Base-by-base conservation (phyloP, 2,329 filamentous ascomycete genomes). In the Reticulascus tulasneorum region DNA sequence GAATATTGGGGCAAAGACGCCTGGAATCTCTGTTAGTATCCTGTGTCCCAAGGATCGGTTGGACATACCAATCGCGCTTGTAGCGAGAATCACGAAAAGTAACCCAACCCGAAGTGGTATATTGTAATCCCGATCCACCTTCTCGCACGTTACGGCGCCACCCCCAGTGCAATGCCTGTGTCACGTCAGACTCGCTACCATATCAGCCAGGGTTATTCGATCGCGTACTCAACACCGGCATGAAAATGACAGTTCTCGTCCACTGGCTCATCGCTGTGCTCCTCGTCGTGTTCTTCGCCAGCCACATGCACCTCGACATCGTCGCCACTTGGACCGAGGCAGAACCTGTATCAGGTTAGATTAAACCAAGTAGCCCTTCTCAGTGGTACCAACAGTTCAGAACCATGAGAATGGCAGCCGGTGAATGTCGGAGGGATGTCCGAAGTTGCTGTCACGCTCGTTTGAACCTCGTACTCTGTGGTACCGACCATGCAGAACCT, bases 201-300 rank as follows among this genome's bases (percentile, higher is more conserved):
- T n/a, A 11, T 16, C 8, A 36, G 11, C 26, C 33, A 36, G 33
- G 29, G 33, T 24, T 24, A 24, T 9, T 24, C 37, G 2, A 43
- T 36, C 8, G 33, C 37, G 23, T 43, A 85, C 82, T 86, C 80
- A 16, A 88, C 79, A 23, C 83, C 83, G 9, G 82, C 82, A 48
- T 89, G 84, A 57, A 83, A 86, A 52, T 89, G 84, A 47, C 82
- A 87, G 48, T 75, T 67, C 45, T 68, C 48, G n/a, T 59, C 61
- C 2, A 47, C 51, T 42, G 53, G 49, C 6, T 49, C 36, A 38
- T 51, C 38, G 26, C 32, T 33, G 5, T 46, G 48, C 10, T 51
- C 52, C 5, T 43, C 45, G 12, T 49, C 46, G 24, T 45, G 38
- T 6, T 49, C 51, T 1, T 51, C 50, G 3, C 50, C 50, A 11